Evolutionary conservation across 495 filamentous ascomycete genomes (phyloP).

Genomic region (Parachaetomium inaequale): DNA sequence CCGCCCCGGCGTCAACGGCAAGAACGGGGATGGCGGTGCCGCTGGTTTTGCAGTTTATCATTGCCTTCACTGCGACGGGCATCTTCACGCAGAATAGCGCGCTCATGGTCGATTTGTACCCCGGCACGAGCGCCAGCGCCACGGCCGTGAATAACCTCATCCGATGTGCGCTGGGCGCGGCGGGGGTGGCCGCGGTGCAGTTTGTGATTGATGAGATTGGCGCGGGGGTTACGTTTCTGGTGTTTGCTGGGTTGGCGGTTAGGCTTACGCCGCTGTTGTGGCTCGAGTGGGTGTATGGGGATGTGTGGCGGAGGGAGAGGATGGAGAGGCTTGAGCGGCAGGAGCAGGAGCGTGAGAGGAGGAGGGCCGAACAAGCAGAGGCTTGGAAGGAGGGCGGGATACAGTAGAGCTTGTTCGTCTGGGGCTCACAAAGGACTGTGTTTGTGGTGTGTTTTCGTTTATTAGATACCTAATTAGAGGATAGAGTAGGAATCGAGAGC

Average conservation of each 20-base stretch:
- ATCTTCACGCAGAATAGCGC: not conserved
- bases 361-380: not conserved
- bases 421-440: no score
- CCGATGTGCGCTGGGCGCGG: not conserved
- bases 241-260: not conserved
- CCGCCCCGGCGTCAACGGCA: no score
- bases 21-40: not conserved
- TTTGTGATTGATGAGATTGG: not conserved
- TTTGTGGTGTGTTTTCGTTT: not conserved
- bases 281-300: not conserved
- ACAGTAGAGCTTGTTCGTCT: not conserved
- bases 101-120: not conserved
- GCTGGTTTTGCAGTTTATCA: not conserved
- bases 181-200: not conserved
- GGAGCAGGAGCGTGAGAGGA: not conserved
- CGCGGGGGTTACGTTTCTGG: not conserved
- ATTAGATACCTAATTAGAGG: not conserved
- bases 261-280: not conserved
- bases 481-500: no score
- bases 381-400: not conserved
- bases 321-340: not conserved
- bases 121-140: not conserved
- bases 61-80: not conserved
- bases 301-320: not conserved
- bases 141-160: not conserved